A percentile compares a stretch with the other conserved stretches of the same genome.
phyloP scores from a whole-genome alignment of 2,329 filamentous ascomycete species.

The Zasmidium angulare region DNA sequence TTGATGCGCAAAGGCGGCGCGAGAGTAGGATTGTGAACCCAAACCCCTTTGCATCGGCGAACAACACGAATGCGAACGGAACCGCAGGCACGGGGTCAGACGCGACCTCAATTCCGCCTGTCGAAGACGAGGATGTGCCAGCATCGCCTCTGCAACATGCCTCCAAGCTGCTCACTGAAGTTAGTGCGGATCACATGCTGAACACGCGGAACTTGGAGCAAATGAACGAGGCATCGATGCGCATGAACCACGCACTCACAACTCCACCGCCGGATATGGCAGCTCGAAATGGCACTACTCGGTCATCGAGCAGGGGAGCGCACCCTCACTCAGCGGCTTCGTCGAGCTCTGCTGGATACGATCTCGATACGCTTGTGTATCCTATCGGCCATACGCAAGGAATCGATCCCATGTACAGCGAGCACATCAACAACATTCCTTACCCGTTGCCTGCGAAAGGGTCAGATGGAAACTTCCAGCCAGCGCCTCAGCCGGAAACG shows the following conservation, averaged over 20 bases:
- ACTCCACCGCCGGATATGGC: conserved; percentile 57
- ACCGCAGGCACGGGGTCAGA: conserved; percentile 15
- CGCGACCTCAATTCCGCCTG: conserved; percentile 13
- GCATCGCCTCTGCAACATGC: conserved; percentile 69
- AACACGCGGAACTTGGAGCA: conserved; percentile 65
- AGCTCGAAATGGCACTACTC: conserved; percentile 32
- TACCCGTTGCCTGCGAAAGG: conserved; percentile 74
- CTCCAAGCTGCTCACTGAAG: conserved; percentile 64
- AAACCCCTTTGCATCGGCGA: conserved; percentile 36
- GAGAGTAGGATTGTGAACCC: conserved; percentile 54
- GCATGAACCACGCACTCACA: conserved; percentile 56
- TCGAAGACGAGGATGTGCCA: conserved; percentile 61
- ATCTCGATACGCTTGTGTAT: conserved; percentile 76
- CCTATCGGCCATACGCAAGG: conserved; percentile 87
- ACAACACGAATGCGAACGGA: conserved; percentile 12
- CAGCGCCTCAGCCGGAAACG: conserved; percentile 51
- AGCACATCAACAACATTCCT: conserved; percentile 92
- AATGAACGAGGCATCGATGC: conserved; percentile 59
- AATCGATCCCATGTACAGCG: conserved; percentile 91
- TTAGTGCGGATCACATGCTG: conserved; percentile 64
- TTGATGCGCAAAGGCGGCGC: conserved; percentile 64
- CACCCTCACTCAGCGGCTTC: conserved; percentile 47
- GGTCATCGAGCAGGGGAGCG: conserved; percentile 44
- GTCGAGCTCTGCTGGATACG: conserved; percentile 55
- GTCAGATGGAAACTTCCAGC: conserved; percentile 42